Percentiles rank a stretch among this genome's conserved stretches.
Conservation (phyloP, 2,329 filamentous ascomycete genomes). For the Botrytis aclada region DNA sequence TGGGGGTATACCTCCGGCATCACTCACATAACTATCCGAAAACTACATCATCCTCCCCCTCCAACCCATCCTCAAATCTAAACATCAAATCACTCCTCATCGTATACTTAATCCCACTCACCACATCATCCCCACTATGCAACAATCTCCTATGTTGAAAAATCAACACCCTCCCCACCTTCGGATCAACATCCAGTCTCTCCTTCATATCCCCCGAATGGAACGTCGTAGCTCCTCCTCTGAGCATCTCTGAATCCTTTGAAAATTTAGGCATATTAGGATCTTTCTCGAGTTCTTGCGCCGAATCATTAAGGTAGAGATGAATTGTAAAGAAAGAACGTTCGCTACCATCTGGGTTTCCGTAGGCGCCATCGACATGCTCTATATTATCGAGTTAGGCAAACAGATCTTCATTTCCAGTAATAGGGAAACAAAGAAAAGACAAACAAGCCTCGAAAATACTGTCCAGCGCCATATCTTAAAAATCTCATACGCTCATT, state of each 20-base stretch:
- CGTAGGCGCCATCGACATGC: constrained; percentile 49
- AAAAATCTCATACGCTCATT: constrained; percentile 76
- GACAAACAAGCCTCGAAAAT: constrained; percentile 52
- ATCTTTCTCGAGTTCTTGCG: constrained; percentile 40
- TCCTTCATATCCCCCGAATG: constrained; percentile 44
- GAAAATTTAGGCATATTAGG: neutral
- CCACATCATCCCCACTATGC: constrained; percentile 54
- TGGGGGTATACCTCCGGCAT: neutral
- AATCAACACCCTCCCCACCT: constrained; percentile 55
- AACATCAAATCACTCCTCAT: constrained; percentile 56
- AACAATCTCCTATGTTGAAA: constrained; percentile 54
- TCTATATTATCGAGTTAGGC: neutral
- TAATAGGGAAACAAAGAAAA: no score
- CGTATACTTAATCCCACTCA: constrained; percentile 53
- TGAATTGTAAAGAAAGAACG: constrained; percentile 51
- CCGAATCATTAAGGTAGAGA: constrained; percentile 52
- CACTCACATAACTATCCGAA: neutral
- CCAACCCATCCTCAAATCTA: constrained; percentile 30
- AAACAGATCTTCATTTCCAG: no score
- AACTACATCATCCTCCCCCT: constrained; percentile 8
- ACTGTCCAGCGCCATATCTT: constrained; percentile 68
- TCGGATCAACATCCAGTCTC: constrained; percentile 53
- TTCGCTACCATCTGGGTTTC: constrained; percentile 30
- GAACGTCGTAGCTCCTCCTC: constrained; percentile 52
- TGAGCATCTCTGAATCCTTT: neutral